These are phyloP conservation scores for Cladosporium sp. DNA, from an alignment of 2,329 filamentous ascomycete species.

Conservation along the genomic window DNA sequence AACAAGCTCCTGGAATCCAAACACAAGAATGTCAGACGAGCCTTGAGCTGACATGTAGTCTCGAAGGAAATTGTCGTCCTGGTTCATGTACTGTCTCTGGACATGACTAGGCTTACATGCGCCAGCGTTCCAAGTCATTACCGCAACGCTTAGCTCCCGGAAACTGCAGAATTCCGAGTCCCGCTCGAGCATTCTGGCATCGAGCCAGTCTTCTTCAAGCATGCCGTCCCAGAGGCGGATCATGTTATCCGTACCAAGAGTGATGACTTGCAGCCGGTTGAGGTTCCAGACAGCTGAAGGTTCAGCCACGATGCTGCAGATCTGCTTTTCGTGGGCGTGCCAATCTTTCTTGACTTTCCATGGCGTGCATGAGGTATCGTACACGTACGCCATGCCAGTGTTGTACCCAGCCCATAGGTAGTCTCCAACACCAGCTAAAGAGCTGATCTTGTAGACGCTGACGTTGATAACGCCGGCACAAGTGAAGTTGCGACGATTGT, in stretches of 20 bases:
- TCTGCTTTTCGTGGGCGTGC: constrained; percentile 82
- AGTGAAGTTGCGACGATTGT: constrained; percentile 72
- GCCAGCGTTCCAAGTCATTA: constrained; percentile 96
- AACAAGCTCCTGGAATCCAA: constrained; percentile 98
- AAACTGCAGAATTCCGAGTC: constrained; percentile 85
- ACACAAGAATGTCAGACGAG: constrained; percentile 85
- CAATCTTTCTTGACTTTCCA: constrained; percentile 95
- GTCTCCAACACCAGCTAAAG: constrained; percentile 75
- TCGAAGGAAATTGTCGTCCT: constrained; percentile 76
- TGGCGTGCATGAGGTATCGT: constrained; percentile 77
- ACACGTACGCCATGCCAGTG: constrained; percentile 89
- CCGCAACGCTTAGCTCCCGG: constrained; percentile 72
- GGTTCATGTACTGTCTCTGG: constrained; percentile 68
- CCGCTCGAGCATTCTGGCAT: constrained; percentile 79
- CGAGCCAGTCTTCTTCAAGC: constrained; percentile 92
- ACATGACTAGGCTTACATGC: constrained; percentile 76
- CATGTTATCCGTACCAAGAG: constrained; percentile 82
- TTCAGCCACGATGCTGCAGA: constrained; percentile 76
- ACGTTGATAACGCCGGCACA: constrained; percentile 81
- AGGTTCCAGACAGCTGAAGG: constrained; percentile 80
- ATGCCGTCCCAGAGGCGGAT: constrained; percentile 89
- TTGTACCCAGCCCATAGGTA: constrained; percentile 93
- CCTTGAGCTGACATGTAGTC: constrained; percentile 74
- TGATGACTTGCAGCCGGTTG: constrained; percentile 80
- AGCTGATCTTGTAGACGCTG: constrained; percentile 93